Conservation (phyloP, 257 asterid genomes). For the Gardenia jasminoides region DNA sequence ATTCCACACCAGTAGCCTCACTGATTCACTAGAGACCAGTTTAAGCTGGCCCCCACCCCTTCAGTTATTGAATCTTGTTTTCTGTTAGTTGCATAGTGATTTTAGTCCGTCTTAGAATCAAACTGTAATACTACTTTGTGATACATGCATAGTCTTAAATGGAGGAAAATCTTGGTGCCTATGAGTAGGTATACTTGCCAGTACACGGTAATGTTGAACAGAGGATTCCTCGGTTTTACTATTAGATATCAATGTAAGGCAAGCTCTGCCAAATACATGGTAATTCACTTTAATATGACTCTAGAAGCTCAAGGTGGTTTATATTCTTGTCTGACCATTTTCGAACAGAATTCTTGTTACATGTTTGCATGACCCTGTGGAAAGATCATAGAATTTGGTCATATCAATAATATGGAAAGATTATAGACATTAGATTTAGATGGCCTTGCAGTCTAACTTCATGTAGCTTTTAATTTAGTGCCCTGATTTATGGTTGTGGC, state of each 20-base stretch:
- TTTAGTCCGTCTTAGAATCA: neutral
- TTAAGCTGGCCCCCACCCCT: too few relatives aligned
- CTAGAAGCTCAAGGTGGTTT: neutral
- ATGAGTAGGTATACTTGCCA: neutral
- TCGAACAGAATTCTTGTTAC: neutral
- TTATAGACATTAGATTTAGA: too few relatives aligned
- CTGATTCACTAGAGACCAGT: too few relatives aligned
- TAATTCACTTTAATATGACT: neutral
- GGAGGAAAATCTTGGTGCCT: neutral
- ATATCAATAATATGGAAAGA: too few relatives aligned
- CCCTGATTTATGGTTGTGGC: too few relatives aligned
- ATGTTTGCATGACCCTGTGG: neutral
- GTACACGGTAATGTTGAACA: neutral
- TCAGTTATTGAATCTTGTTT: too few relatives aligned
- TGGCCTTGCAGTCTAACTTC: neutral
- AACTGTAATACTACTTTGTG: neutral
- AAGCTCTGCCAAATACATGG: neutral
- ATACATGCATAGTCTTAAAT: neutral
- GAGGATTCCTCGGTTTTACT: neutral
- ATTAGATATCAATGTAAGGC: neutral
- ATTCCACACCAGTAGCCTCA: too few relatives aligned
- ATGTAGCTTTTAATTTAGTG: too few relatives aligned
- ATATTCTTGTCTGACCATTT: too few relatives aligned
- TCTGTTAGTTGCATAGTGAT: neutral
- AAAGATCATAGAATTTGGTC: neutral